Evolutionary conservation across 2,329 filamentous ascomycete genomes (phyloP).

Genomic region (Tolypocladium pustulatum): DNA sequence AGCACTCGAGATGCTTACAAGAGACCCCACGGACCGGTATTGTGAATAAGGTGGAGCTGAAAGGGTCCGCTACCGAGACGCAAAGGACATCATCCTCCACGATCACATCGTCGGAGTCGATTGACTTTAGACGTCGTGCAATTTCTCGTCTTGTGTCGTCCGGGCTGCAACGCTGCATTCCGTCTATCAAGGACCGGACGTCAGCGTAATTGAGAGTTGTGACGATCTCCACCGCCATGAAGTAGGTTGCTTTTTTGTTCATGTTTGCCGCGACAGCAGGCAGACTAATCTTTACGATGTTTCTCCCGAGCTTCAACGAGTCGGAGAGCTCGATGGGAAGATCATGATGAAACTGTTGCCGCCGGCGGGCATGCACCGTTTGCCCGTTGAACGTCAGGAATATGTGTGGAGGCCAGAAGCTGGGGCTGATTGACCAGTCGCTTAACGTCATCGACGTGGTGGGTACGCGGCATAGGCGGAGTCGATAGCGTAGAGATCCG

Average conservation of each 20-base stretch:
- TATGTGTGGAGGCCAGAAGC: conserved; percentile 59
- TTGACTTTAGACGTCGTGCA: conserved; percentile 29
- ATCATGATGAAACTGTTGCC: conserved; percentile 64
- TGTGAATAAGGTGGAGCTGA: conserved; percentile 52
- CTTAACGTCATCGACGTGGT: conserved; percentile 25
- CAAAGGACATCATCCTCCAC: conserved; percentile 44
- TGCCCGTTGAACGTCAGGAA: conserved; percentile 58
- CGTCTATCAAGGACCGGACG: conserved; percentile 28
- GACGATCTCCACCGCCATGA: conserved; percentile 61
- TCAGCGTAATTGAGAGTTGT: conserved; percentile 38
- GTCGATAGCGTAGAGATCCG: conserved; percentile 51
- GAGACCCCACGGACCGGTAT: conserved; percentile 58
- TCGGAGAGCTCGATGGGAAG: conserved; percentile 65
- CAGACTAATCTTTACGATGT: conserved; percentile 47
- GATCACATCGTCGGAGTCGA: conserved; percentile 46
- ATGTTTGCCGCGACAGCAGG: conserved; percentile 15
- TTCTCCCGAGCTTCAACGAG: conserved; percentile 44
- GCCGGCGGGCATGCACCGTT: conserved; percentile 50
- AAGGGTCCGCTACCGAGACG: conserved; percentile 57
- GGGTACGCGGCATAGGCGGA: conserved; percentile 48
- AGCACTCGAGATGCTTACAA: conserved; percentile 78
- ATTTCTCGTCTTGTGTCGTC: conserved; percentile 47
- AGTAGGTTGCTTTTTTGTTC: conserved; percentile 26
- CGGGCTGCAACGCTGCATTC: conserved; percentile 26
- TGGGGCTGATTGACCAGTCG: conserved; percentile 53